These are phyloP conservation scores for Fraxinus platypoda DNA, from an alignment of 305 asterid genomes.

Conservation along the genomic window DNA sequence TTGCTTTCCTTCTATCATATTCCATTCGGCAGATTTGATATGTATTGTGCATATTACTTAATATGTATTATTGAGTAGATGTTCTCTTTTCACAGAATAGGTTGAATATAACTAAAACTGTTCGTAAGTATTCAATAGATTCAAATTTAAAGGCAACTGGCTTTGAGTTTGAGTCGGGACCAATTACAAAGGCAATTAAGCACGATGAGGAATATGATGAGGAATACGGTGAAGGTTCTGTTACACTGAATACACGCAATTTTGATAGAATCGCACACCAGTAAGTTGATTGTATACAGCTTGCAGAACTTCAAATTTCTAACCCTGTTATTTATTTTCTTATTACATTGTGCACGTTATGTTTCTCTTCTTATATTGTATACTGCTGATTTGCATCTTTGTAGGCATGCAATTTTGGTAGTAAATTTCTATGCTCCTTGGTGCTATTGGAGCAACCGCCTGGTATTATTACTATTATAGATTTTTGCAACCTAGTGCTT, in stretches of 20 bases:
- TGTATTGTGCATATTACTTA: neutral
- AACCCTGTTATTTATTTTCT: slow-evolving; percentile 8
- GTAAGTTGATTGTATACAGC: slow-evolving; percentile 48
- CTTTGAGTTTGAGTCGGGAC: slow-evolving; percentile 70
- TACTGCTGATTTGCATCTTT: slow-evolving; percentile 23
- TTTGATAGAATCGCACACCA: slow-evolving; percentile 79
- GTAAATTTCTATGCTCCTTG: slow-evolving; percentile 95
- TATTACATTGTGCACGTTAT: slow-evolving; percentile 9
- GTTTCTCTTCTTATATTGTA: slow-evolving; percentile 6
- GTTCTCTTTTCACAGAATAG: slow-evolving; percentile 61
- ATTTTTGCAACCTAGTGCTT: slow-evolving; percentile 16
- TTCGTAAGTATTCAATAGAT: slow-evolving; percentile 80
- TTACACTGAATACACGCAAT: slow-evolving; percentile 52
- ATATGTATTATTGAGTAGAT: slow-evolving; percentile 21
- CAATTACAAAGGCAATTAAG: slow-evolving; percentile 47
- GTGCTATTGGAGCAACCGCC: slow-evolving; percentile 93
- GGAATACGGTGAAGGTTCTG: slow-evolving; percentile 84
- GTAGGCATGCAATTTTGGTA: slow-evolving; percentile 72
- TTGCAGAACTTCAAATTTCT: slow-evolving; percentile 10
- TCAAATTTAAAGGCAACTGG: slow-evolving; percentile 72
- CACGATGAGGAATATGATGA: slow-evolving; percentile 82
- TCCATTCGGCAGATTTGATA: neutral
- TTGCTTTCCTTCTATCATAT: neutral
- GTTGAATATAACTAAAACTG: slow-evolving; percentile 86
- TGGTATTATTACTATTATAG: slow-evolving; percentile 53